These are phyloP conservation scores for Neonectria coccinea DNA, from an alignment of 2,329 filamentous ascomycete genomes.

Conservation along the genomic window DNA sequence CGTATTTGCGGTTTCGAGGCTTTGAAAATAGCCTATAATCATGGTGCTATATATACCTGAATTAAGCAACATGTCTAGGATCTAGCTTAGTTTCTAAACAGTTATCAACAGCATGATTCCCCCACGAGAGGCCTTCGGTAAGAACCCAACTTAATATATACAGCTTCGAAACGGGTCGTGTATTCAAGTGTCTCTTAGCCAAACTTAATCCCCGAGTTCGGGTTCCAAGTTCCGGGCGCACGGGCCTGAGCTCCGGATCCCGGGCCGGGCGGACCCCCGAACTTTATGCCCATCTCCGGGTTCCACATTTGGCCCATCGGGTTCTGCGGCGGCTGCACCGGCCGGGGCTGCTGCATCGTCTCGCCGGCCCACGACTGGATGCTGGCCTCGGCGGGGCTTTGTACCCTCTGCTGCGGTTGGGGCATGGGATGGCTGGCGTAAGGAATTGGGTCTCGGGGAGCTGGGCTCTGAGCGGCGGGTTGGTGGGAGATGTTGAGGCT, in stretches of 20 bases:
- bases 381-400: slow-evolving; percentile 58
- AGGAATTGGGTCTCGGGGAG: slow-evolving; percentile 30
- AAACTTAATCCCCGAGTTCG: slow-evolving; percentile 68
- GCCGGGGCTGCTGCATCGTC: slow-evolving; percentile 66
- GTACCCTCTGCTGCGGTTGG: slow-evolving; percentile 37
- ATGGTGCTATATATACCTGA: background rate
- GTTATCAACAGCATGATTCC: background rate
- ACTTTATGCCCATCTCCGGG: slow-evolving; percentile 84
- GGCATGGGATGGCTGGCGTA: slow-evolving; percentile 40
- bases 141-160: background rate
- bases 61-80: background rate
- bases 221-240: slow-evolving; percentile 67
- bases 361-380: slow-evolving; percentile 70
- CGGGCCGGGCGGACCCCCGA: slow-evolving; percentile 62
- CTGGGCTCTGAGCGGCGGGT: slow-evolving; percentile 41
- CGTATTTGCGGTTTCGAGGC: too few species aligned
- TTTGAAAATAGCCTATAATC: too few species aligned
- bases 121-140: background rate
- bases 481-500: slow-evolving; percentile 55
- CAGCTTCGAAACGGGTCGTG: background rate
- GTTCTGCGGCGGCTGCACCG: slow-evolving; percentile 57
- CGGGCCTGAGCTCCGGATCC: slow-evolving; percentile 43
- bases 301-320: slow-evolving; percentile 68
- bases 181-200: slow-evolving; percentile 45
- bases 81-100: background rate